Base-by-base conservation (phyloP, 2,329 filamentous ascomycete genomes). In the Colletotrichum liaoningense region DNA sequence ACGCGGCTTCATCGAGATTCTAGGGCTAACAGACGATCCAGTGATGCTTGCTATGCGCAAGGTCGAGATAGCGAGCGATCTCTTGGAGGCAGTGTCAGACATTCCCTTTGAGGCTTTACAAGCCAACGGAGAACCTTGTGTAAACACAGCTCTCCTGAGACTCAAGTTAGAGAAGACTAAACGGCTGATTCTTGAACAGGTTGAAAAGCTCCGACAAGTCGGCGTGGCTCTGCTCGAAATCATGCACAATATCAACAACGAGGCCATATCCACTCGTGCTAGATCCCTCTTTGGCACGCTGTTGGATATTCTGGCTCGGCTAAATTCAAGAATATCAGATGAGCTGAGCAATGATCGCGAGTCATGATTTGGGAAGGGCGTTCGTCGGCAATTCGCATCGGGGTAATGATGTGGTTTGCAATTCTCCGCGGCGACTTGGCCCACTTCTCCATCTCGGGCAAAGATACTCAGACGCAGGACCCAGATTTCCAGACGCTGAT, bases 271-370 rank as follows among this genome's bases (percentile, higher is more conserved):
- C 2, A 71, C 80, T 1, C 78, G 84, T 19, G 84, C 84, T 4
- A 79, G 81, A 1, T 76, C 78, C 19, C 83, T 86, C 28, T 84
- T 86, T 59, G 75, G 77, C 1, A 79, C 85, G 1, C 77, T 86
- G 2, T 77, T 86, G 0, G 83, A 86, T 67, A 77, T 86, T 7
- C 75, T 86, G 35, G 82, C 84, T 3, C 77, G 82, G 16, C 75
- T 86, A 5, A 83, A 86, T 56, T 85, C 84, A 0, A 85, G 84
- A 62, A 84, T 84, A 3, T 86, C 84, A 1, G 83, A 85, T 77
- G 81, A 83, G 1, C 74, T 86, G 4, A 79, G 79, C 28, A 63
- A 59, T 12, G 67, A 49, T 35, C 22, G 38, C 58, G 42, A 64
- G 52, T 33, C 0, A 42, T 5, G 26, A 7, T 5, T 5, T 42